Base-by-base conservation (phyloP, 805 yeast genomes). In the Metschnikowia matae region DNA sequence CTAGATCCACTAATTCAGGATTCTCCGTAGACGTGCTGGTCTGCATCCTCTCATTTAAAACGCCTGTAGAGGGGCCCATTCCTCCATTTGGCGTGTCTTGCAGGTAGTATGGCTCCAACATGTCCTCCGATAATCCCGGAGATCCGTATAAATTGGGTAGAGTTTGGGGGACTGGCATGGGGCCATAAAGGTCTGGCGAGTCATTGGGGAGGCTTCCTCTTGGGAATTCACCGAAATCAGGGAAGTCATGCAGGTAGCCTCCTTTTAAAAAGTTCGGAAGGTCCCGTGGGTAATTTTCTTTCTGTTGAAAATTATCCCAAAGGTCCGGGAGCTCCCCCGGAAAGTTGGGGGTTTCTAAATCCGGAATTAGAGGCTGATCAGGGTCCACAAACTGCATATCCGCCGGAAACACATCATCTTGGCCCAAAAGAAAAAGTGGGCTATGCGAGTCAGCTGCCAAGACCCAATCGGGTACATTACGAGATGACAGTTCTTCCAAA, bases 1-100 rank as follows among this genome's bases (percentile, higher is more conserved):
- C 46, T 14, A 29, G 46, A 23, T 44, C 46, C 40, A 44, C 35
- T n/a, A 41, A 13, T 2, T 44, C 46, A 7, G 38, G 38, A 8
- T 20, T 29, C 11, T 32, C 36, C 18, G 45, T 33, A 6, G 36
- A 41, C 29, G 20, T 20, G 3, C n/a, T 17, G n/a, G 36, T 20
- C 31, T n/a, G 38, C 23, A 42, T 11, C 4, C 37, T 32, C 45
- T 42, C 45, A 18, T 42, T 42, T 6, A 42, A 38, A 8, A 33
- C 18, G 14, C 17, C 33, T 5, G 10, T 13, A 5, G 18, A 23
- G 7, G 23, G 23, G n/a, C 18, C 15, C 23, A 18, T 13, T 11
- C 41, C 31, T 13, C 31, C 29, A 14, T 21, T 21, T 10, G 37
- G 45, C 38, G 45, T 18, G 18, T 42, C 45, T n/a, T 33, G 45